Base-by-base conservation (phyloP, 2,329 filamentous ascomycete species). In the Alternaria ventricosa region DNA sequence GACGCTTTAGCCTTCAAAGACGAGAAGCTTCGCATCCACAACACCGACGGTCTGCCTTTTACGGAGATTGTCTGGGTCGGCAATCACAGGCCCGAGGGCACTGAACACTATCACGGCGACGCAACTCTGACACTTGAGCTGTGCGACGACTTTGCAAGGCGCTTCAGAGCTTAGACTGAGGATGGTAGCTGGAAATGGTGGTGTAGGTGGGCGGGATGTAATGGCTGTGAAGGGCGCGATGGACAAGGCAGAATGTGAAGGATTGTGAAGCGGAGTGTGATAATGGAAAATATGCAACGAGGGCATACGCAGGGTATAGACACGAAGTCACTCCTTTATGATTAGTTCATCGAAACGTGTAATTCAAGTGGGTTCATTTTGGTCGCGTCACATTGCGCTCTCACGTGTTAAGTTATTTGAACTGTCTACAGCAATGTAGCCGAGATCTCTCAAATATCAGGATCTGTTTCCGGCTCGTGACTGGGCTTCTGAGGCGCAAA, bases 1-100 rank as follows among this genome's bases (percentile, higher is more conserved):
- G 49, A 64, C 23, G 74, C 71, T 12, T 72, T 70, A 28, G 70
- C 67, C 28, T 76, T 74, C 47, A 47, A 25, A 50, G 71, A 68
- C 6, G 9, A 67, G 41, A 71, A 67, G 25, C 28, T 74, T 5
- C 67, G 63, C 41, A 28, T 73, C 8, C 55, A 56, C 23, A 71
- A 67, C 27, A 43, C 49, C 6, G 57, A 57, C 6, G 58, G 57
- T 1, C 33, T 57, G 57, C 22, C 30, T 28, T 59, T 63, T 1
- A 49, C 50, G 25, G 59, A 70, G 30, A 65, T 72, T 55, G 57
- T 60, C 11, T 74, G 71, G 71, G 27, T 68, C 15, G 69, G 67
- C 3, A 54, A 58, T 28, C 70, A 68, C 12, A 61, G 63, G 54
- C 64, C 60, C 10, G 58, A 61, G 18, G 43, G 57, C 22, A 71